These are phyloP conservation scores for Suhomyces yuchorum DNA, from an alignment of 1,139 yeast species.

Conservation along the genomic window DNA sequence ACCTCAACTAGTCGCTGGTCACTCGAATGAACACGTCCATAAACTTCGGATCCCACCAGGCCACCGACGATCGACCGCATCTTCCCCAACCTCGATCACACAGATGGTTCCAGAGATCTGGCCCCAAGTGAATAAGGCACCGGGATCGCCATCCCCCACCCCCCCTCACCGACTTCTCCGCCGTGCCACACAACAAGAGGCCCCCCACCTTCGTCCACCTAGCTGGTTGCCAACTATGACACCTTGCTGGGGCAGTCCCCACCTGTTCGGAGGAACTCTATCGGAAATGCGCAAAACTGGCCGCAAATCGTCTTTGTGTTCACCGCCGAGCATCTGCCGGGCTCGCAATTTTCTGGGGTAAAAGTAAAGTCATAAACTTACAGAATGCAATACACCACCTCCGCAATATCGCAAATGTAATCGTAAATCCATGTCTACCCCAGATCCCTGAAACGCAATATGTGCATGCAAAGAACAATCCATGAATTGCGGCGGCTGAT, in stretches of 20 bases:
- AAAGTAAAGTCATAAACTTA: background rate
- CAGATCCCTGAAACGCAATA: constrained; percentile 1
- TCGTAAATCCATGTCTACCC: constrained; percentile 1
- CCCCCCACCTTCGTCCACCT: background rate
- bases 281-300: background rate
- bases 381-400: background rate
- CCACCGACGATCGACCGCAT: no score
- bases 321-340: background rate
- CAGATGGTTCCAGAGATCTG: no score
- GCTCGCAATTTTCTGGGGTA: constrained; percentile 2
- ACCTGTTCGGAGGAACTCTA: background rate
- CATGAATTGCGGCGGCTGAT: background rate
- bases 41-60: no score
- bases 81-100: no score
- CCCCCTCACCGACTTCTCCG: background rate
- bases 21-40: no score
- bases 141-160: no score
- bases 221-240: no score
- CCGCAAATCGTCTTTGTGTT: background rate
- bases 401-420: constrained; percentile 1
- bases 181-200: background rate
- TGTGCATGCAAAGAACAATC: background rate
- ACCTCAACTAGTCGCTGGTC: no score
- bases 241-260: background rate
- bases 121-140: no score